Evolutionary conservation across 2,329 filamentous ascomycete genomes (phyloP), one percentile per base, ranked within the genome.

Genomic region (Daldinia sp.): DNA sequence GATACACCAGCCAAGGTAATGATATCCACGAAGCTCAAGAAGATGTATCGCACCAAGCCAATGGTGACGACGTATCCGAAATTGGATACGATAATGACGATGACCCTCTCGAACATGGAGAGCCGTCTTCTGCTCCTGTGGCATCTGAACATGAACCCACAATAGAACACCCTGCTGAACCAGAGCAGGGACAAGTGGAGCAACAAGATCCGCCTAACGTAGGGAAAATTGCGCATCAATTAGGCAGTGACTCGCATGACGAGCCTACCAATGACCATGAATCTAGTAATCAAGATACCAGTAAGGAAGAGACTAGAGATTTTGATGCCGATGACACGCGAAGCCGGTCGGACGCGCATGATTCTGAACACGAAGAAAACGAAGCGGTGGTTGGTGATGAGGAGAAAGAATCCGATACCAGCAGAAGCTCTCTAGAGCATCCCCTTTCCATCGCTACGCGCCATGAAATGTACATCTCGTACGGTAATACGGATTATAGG

Each of bases 401-500:
- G 30, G 64, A 61, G 9, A 41, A 63, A 13, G 26, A 1, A 30
- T 26, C 60, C 30, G 28, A 41, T 6, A 18, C 28, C 7, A 33
- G 10, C 7, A 46, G 54, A 13, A 13, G 51, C 5, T 59, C 58
- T 41, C 64, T 64, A 44, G 73, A 75, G 39, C 58, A 74, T 55
- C 63, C 68, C 13, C 55, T 73, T 48, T 66, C 70, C 26, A 60
- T 78, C 51, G 72, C 75, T 28, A 65, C 71, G 33, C 73, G 73
- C 6, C 72, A 79, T 64, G 74, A 71, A 48, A 68, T 78, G 63
- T 74, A 73, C 30, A 75, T 79, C 50, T 72, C 73, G 15, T 79
- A 79, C 63, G 77, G 76, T 26, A 65, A 73, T 18, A 76, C 74
- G 41, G 74, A 78, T 71, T 79, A 79, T 41, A 70, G 71, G 48